Conservation (phyloP, 192 early-diverging fungal genomes). For the Phlyctochytrium arcticum region DNA sequence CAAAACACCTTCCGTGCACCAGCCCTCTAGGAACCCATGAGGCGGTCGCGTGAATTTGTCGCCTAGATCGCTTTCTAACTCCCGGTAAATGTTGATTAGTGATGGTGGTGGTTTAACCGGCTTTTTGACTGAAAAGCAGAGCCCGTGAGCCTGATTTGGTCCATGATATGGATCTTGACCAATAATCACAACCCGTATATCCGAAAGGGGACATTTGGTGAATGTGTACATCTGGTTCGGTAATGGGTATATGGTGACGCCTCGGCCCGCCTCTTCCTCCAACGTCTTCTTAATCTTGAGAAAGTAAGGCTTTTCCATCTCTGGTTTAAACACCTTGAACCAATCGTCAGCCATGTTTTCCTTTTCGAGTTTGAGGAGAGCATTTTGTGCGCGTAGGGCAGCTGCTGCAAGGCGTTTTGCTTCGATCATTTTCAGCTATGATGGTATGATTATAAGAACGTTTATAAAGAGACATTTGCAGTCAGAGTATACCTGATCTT, state of each 20-base stretch:
- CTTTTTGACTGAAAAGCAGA: conserved; percentile 86
- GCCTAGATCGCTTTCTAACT: conserved; percentile 66
- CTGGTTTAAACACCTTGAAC: conserved; percentile 25
- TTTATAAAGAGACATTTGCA: not conserved
- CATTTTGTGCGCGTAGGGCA: not conserved
- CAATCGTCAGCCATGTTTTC: conserved; percentile 69
- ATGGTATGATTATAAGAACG: not conserved
- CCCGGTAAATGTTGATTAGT: conserved; percentile 87
- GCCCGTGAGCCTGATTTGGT: conserved; percentile 74
- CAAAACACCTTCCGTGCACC: conserved; percentile 63
- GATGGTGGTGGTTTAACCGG: conserved; percentile 79
- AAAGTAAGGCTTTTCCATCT: conserved; percentile 42
- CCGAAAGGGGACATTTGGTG: conserved; percentile 58
- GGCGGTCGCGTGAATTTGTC: conserved; percentile 57
- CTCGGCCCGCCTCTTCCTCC: conserved; percentile 42
- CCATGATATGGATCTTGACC: conserved; percentile 92
- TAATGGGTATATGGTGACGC: conserved; percentile 68
- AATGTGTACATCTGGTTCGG: conserved; percentile 73
- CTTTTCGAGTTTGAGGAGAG: conserved; percentile 20
- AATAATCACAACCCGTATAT: conserved; percentile 83
- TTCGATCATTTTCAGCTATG: not conserved
- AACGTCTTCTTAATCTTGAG: conserved; percentile 69
- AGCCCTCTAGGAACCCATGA: conserved; percentile 56
- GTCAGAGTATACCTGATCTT: not conserved
- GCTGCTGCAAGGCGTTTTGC: not conserved